These are phyloP conservation scores for Exophiala spinifera DNA, from an alignment of 2,329 filamentous ascomycete species.

Conservation along the genomic window DNA sequence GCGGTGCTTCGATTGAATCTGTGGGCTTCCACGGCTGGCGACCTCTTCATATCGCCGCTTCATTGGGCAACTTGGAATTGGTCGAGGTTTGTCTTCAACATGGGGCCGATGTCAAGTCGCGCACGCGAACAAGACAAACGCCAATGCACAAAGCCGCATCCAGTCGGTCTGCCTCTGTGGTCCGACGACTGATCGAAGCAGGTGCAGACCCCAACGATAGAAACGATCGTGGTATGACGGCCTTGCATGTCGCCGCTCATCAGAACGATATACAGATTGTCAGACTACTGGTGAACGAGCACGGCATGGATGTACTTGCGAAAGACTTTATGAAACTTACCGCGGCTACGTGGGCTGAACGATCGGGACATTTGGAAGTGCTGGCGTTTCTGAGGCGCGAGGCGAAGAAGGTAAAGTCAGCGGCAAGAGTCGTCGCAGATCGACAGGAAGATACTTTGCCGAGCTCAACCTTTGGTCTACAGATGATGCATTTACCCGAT, in stretches of 20 bases:
- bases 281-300: constrained; percentile 36
- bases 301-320: constrained; percentile 35
- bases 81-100: constrained; percentile 22
- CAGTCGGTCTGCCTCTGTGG: constrained; percentile 16
- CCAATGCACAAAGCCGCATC: constrained; percentile 27
- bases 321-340: constrained; percentile 20
- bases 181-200: constrained; percentile 35
- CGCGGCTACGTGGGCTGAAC: constrained; percentile 24
- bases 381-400: constrained; percentile 19
- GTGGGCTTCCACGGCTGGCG: constrained; percentile 27
- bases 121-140: constrained; percentile 24
- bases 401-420: constrained; percentile 10
- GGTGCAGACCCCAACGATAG: constrained; percentile 36
- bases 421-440: constrained; percentile 2
- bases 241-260: constrained; percentile 42
- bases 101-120: constrained; percentile 15
- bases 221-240: constrained; percentile 37
- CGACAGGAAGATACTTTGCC: background rate
- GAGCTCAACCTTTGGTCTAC: background rate
- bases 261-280: constrained; percentile 39
- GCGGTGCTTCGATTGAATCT: constrained; percentile 23
- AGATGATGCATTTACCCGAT: background rate
- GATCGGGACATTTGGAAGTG: constrained; percentile 22
- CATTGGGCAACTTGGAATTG: constrained; percentile 23
- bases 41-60: constrained; percentile 28